phyloP scores from a whole-genome alignment of 2,329 filamentous ascomycete species.

The Coniella vitis region DNA sequence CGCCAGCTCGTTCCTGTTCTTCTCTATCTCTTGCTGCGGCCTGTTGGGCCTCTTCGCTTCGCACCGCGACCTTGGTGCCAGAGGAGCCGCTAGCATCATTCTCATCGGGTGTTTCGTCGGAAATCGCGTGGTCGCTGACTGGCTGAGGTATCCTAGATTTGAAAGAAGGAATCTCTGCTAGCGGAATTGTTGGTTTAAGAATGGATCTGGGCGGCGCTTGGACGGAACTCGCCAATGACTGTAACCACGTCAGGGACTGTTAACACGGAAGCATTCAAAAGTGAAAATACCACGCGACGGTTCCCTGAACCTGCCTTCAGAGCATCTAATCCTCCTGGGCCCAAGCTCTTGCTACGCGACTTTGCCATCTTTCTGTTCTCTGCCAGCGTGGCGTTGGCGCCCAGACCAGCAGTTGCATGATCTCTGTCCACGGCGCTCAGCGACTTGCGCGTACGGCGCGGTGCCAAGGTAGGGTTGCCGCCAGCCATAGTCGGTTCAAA shows the following conservation, averaged over 20 bases:
- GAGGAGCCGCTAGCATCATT: conserved; percentile 26
- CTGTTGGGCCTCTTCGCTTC: conserved; percentile 65
- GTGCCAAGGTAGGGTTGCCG: conserved; percentile 47
- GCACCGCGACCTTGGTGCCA: conserved; percentile 55
- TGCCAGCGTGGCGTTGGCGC: conserved; percentile 45
- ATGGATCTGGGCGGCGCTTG: conserved; percentile 59
- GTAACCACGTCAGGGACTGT: conserved; percentile 18
- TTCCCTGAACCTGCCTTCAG: conserved; percentile 71
- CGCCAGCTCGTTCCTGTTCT: conserved; percentile 53
- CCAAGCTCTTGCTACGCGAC: conserved; percentile 90
- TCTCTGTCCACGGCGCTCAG: conserved; percentile 67
- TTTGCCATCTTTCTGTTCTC: conserved; percentile 52
- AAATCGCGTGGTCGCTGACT: conserved; percentile 32
- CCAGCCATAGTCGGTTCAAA: conserved; percentile 16
- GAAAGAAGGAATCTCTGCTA: conserved; percentile 59
- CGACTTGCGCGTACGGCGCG: conserved; percentile 62
- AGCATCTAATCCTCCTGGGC: conserved; percentile 81
- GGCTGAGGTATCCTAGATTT: conserved; percentile 47
- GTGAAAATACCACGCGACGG: conserved; percentile 60
- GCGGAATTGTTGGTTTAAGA: conserved; percentile 70
- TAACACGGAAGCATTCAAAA: conserved; percentile 26
- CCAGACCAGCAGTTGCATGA: conserved; percentile 65
- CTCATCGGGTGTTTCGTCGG: conserved; percentile 38
- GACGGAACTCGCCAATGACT: conserved; percentile 50
- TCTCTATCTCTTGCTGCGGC: conserved; percentile 63